These are phyloP conservation scores for Linnemannia zychae DNA, from an alignment of 192 early-diverging fungal genomes.

Conservation along the genomic window DNA sequence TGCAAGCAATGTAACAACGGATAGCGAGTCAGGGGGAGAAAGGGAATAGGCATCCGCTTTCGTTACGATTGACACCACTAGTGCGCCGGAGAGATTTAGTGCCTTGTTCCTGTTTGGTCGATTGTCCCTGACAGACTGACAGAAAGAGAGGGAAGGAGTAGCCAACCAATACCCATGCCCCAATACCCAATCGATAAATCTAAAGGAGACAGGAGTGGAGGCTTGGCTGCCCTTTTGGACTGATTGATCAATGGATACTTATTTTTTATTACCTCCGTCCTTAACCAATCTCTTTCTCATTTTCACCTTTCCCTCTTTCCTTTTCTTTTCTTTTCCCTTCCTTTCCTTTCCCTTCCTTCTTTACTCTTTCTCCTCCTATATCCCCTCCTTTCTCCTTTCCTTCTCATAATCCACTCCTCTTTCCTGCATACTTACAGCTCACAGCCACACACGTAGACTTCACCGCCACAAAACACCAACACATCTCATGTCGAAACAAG, in stretches of 20 bases:
- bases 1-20: not conserved
- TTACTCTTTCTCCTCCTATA: not conserved
- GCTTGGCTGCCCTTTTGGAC: not conserved
- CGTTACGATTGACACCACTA: not conserved
- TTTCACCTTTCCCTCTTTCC: not conserved
- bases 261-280: not conserved
- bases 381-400: not conserved
- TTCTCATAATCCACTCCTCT: not conserved
- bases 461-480: not conserved
- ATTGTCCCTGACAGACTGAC: not conserved
- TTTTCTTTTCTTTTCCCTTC: not conserved
- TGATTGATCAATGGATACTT: not conserved
- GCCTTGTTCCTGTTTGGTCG: not conserved
- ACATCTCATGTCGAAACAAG: not conserved
- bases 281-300: not conserved
- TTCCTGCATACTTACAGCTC: constrained; percentile 1
- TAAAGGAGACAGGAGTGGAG: not conserved
- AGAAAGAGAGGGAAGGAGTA: not conserved
- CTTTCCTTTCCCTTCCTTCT: not conserved
- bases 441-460: not conserved
- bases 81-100: too few relatives aligned
- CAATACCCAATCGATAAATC: too few relatives aligned
- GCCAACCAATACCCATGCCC: too few relatives aligned
- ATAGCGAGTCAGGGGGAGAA: not conserved
- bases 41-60: not conserved